Conservation (phyloP, 1,284 basidiomycete species). For the Cryptococcus neoformans region DNA sequence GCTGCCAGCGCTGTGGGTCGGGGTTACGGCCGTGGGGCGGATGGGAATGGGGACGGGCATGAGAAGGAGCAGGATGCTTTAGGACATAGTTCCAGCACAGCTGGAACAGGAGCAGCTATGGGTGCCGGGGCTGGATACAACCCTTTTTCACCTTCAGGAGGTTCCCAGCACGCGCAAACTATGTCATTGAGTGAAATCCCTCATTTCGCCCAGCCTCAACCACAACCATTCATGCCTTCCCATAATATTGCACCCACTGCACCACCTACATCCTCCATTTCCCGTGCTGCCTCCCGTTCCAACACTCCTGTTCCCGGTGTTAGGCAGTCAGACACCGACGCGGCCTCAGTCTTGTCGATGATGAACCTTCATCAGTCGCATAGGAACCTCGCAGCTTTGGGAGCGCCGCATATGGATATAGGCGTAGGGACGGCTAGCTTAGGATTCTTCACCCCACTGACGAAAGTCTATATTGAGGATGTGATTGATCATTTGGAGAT, state of each 20-base stretch:
- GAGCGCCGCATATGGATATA: not conserved
- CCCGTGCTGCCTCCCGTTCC: not conserved
- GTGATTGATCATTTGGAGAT: conserved; percentile 49
- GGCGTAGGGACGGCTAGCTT: not conserved
- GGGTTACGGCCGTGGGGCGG: conserved; percentile 5
- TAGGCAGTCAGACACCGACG: not conserved
- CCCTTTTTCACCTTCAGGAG: no score
- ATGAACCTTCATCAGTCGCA: not conserved
- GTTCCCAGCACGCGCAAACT: no score
- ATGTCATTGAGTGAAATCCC: no score
- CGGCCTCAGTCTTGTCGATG: not conserved
- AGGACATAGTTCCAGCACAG: not conserved
- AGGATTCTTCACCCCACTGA: conserved; percentile 40
- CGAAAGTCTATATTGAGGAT: conserved; percentile 45
- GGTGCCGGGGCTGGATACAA: no score
- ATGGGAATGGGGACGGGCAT: not conserved
- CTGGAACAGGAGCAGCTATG: not conserved
- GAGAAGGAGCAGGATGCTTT: not conserved
- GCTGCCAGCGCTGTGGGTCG: conserved; percentile 29
- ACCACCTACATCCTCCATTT: not conserved
- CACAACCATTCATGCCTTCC: no score
- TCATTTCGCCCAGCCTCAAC: no score
- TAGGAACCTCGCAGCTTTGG: not conserved
- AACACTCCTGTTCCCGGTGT: not conserved
- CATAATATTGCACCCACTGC: not conserved